phyloP scores from a whole-genome alignment of 257 asterid genomes.

The Cordia subcordata region DNA sequence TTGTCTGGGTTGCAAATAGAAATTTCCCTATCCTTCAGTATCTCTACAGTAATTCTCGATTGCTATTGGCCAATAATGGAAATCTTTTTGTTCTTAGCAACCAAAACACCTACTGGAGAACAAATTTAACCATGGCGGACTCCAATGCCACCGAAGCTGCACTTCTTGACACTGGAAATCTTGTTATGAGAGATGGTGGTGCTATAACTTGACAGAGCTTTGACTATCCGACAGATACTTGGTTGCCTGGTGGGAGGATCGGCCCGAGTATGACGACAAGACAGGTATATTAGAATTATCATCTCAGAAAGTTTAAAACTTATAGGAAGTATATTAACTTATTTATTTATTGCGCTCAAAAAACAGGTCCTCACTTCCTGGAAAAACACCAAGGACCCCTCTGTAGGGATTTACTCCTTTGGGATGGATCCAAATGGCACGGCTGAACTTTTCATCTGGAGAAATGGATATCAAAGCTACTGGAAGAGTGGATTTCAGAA shows the following conservation, averaged over 20 bases:
- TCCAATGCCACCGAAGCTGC: background rate
- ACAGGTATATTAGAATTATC: no score
- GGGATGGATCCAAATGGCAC: slow-evolving; percentile 1
- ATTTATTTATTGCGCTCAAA: no score
- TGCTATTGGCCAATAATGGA: background rate
- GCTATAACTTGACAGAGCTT: slow-evolving; percentile 14
- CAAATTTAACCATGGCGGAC: no score
- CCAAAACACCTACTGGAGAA: background rate
- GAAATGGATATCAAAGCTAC: background rate
- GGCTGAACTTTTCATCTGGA: background rate
- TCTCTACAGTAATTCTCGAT: background rate
- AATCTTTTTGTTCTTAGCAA: background rate
- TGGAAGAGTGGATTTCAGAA: slow-evolving; percentile 8
- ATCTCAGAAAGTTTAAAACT: no score
- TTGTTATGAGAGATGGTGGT: slow-evolving; percentile 8
- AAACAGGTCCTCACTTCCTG: slow-evolving; percentile 12
- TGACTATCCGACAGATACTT: slow-evolving; percentile 15
- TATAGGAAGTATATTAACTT: no score
- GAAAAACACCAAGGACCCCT: background rate
- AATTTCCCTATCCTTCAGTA: background rate
- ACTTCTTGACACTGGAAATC: slow-evolving; percentile 18
- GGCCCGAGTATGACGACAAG: slow-evolving; percentile 6
- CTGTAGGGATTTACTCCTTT: slow-evolving; percentile 10
- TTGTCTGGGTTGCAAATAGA: background rate
- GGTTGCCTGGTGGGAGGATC: slow-evolving; percentile 14